Percentiles rank a stretch among this genome's conserved stretches.
Conservation (phyloP, 164 flowering plant species). For the Buxus sempervirens region DNA sequence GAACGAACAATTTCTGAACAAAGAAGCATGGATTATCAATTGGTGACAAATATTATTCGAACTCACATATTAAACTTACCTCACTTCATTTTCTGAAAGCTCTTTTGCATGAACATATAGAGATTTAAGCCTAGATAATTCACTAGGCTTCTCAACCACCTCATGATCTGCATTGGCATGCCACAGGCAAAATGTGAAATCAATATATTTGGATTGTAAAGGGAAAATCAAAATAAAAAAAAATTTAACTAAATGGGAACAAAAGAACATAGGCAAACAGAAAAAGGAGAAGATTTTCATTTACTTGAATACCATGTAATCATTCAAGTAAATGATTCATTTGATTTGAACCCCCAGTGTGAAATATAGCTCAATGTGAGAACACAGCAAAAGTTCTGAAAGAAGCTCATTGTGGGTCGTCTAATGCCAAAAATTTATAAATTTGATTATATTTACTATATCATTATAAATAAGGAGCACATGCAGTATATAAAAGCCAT, state of each 20-base stretch:
- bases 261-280: neutral
- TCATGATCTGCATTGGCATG: conserved; percentile 68
- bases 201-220: neutral
- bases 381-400: neutral
- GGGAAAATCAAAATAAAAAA: too few species aligned
- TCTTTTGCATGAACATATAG: conserved; percentile 75
- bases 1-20: neutral
- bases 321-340: neutral
- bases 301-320: neutral
- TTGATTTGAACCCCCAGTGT: neutral
- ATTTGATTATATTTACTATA: too few species aligned
- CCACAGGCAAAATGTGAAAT: conserved; percentile 9
- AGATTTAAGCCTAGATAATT: conserved; percentile 54
- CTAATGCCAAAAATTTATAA: too few species aligned
- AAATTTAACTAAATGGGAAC: too few species aligned
- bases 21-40: too few species aligned
- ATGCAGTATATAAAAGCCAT: neutral
- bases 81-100: conserved; percentile 75
- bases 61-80: conserved; percentile 31
- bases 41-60: neutral
- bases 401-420: too few species aligned
- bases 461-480: neutral
- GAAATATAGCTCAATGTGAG: neutral
- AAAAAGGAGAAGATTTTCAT: neutral
- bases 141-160: conserved; percentile 88